phyloP scores from a whole-genome alignment of 345 rosid species.

The Camelina laxa region DNA sequence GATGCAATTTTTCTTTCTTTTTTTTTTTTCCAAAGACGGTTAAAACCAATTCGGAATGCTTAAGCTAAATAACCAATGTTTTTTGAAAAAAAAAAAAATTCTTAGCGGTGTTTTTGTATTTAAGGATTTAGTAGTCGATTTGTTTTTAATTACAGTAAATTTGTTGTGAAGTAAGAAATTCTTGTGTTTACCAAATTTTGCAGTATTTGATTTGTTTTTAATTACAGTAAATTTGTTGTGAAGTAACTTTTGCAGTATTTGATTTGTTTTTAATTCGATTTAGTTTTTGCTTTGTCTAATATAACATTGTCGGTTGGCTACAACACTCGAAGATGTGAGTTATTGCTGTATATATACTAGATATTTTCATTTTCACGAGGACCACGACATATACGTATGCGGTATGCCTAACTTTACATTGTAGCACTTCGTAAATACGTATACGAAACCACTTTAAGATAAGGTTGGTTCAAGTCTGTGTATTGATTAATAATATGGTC shows the following conservation, averaged over 20 bases:
- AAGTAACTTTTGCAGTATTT: neutral
- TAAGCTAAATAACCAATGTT: neutral
- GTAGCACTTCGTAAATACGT: constrained; percentile 11
- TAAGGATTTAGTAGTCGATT: too few species aligned
- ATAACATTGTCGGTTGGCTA: neutral
- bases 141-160: neutral
- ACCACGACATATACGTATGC: neutral
- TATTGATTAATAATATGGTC: constrained; percentile 16
- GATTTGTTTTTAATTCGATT: neutral
- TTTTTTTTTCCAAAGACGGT: too few species aligned
- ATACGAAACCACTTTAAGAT: constrained; percentile 22
- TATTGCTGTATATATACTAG: neutral
- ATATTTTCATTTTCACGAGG: neutral
- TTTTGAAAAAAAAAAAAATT: too few species aligned
- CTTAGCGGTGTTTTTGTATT: too few species aligned
- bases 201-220: neutral
- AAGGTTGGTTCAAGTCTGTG: constrained; percentile 34
- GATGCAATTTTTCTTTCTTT: neutral
- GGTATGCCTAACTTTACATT: neutral
- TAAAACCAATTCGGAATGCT: neutral
- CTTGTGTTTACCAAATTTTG: neutral
- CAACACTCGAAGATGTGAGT: neutral
- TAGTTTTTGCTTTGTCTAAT: neutral
- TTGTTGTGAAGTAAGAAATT: neutral
- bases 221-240: neutral